Evolutionary conservation across 768 basidiomycete genomes (phyloP), one percentile per base, ranked within the genome.

Genomic region (Tulasnella sp.): DNA sequence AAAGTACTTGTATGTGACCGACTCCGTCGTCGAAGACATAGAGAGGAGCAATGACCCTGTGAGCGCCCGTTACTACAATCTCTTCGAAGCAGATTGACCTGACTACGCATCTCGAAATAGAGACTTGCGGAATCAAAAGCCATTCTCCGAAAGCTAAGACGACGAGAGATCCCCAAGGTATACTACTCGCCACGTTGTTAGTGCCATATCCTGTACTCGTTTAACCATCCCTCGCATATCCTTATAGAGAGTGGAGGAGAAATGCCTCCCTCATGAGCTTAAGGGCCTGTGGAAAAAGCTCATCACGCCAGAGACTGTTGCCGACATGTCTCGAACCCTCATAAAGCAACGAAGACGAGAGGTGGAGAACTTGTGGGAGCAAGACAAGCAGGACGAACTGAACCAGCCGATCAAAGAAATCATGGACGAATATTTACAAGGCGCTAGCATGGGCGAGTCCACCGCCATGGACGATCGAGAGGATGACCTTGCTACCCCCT

Each of bases 151-250:
- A 79, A 86, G 2, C 77, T 91, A 50, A 74, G 74, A 26, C 69
- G 65, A 1, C 84, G 88, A 8, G 78, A 86, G 60, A 72, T 91
- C 0, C 91, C 90, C 69, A 78, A 73, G 65, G 71, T 75, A 26
- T 15, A 15, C 42, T 0, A 11, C 17, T 30, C 26, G 23, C 29
- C 4, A 19, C 15, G 24, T 26, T 23, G 5, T 23, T 7, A 48
- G 11, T 48, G 27, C 27, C n/a, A n/a, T n/a, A n/a, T n/a, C n/a
- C n/a, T n/a, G n/a, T n/a, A n/a, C n/a, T n/a, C n/a, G n/a, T n/a
- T n/a, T n/a, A n/a, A n/a, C n/a, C n/a, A n/a, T n/a, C n/a, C n/a
- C 15, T 2, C 26, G 53, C 32, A 26, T 1, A 9, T 10, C 4
- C 19, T 5, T 24, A 13, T 9, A 59, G 58, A 10, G 58, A 51